Base-by-base conservation (phyloP, 2,329 filamentous ascomycete species). In the Lasiodiplodia gonubiensis region DNA sequence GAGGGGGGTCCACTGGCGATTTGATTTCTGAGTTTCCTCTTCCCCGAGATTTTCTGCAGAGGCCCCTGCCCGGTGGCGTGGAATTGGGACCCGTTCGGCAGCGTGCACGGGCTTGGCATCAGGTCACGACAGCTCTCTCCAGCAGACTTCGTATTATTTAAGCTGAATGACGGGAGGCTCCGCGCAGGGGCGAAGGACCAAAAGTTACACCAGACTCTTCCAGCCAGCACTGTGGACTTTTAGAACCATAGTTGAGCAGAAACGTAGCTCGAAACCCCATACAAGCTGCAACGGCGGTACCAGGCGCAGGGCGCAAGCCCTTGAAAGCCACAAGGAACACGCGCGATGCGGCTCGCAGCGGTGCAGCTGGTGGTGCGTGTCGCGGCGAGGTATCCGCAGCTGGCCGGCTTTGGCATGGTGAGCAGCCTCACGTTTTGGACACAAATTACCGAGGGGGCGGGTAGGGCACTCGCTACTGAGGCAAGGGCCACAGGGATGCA, bases 371-470 rank as follows among this genome's bases (percentile, higher is more conserved):
- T 63, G 59, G 59, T 27, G 27, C 59, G 59, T 63, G 59, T 37
- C 25, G 42, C 57, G 57, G 57, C 39, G 30, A 42, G 48, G 37
- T 39, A 46, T 21, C 54, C 54, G 54, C 37, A 30, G 35, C 46
- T 30, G 37, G 37, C 33, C 21, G 21, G 35, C 55, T 39, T 30
- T 48, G n/a, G 37, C 37, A 42, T 42, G 57, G 57, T 25, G 14
- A 33, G 30, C 59, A 51, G 59, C 59, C 59, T 63, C 59, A 25
- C 59, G 12, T 12, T n/a, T 14, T 35, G 18, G 59, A 51, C 16
- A 12, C 59, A 63, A 61, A 63, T 63, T 63, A 63, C 59, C 59
- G 59, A 63, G 27, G 59, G 25, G 25, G 59, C 46, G 59, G 59
- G 23, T 51, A 37, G 59, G 59, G 59, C 55, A 37, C 14, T 37